Base-by-base conservation (phyloP, 2,329 filamentous ascomycete species). In the Penicillium verrucosum region DNA sequence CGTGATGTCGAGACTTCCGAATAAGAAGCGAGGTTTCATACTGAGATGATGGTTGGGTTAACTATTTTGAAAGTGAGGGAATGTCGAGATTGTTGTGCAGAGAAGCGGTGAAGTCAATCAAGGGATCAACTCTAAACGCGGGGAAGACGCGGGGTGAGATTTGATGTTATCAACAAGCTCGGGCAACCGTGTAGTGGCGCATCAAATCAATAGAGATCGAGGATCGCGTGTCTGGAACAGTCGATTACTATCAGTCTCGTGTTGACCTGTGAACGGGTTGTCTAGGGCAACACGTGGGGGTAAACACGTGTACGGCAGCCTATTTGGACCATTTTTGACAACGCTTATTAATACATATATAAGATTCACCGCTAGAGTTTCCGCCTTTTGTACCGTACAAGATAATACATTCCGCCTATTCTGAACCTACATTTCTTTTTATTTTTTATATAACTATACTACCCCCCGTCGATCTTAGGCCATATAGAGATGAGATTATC, bases 1-100 rank as follows among this genome's bases (percentile, higher is more conserved):
- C 71, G 70, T 72, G 18, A 27, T 66, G 41, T 36, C 36, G n/a
- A 48, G 23, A 12, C n/a, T 21, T 25, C 21, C 21, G 18, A 41
- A 16, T 12, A 41, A 16, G 16, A 32, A 36, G 25, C 12, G n/a
- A 21, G 16, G 34, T 37, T 45, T 38, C 30, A 38, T 47, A 18
- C 5, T 25, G 46, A 29, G 29, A 25, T 9, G 7, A 29, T n/a
- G 23, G 14, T 34, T 37, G 32, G 46, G 8, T 51, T 11, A 34
- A 52, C 5, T 38, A 36, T 40, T 25, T 25, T 54, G 43, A 34
- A 34, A 34, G 29, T 16, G 21, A 45, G 18, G 25, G 30, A 34
- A 30, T 32, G n/a, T 16, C 10, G n/a, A 46, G 23, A 23, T 30
- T 51, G 34, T 51, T 55, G 32, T 45, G 27, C n/a, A 23, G 47